phyloP scores from a whole-genome alignment of 805 yeast species.

The Yarrowia yakushimensis region DNA sequence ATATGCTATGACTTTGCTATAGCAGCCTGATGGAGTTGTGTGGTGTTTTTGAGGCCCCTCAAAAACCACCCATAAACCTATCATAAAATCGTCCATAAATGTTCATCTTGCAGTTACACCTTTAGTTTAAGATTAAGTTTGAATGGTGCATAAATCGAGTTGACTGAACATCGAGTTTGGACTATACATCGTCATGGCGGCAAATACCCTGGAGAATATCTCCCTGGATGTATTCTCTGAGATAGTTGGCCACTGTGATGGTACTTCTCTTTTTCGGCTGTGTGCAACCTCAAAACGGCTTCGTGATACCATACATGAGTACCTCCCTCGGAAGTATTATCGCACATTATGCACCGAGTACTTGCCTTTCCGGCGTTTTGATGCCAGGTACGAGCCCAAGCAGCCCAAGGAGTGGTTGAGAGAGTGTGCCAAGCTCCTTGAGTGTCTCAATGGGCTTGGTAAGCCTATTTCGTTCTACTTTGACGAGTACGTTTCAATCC shows the following conservation, averaged over 20 bases:
- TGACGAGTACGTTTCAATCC: neutral
- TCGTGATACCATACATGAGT: slow-evolving; percentile 1
- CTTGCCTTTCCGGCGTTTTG: slow-evolving; percentile 5
- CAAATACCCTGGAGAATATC: neutral
- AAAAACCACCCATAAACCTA: neutral
- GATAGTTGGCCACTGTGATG: neutral
- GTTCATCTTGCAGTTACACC: neutral
- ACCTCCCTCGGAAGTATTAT: slow-evolving; percentile 1
- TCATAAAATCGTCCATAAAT: neutral
- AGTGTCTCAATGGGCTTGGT: neutral
- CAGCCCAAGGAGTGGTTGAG: neutral
- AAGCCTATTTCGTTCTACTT: neutral
- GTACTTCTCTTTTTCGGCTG: neutral
- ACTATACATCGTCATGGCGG: neutral
- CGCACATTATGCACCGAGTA: neutral
- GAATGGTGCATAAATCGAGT: neutral
- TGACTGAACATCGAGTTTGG: neutral
- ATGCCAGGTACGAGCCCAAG: neutral
- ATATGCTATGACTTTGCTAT: neutral
- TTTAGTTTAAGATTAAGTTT: neutral
- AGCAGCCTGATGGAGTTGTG: neutral
- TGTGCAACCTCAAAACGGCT: neutral
- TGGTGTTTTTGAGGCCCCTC: neutral
- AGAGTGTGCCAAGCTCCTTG: neutral
- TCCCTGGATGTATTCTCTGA: neutral